Conservation (phyloP, 2,329 filamentous ascomycete genomes). For the Xylaria sp. region DNA sequence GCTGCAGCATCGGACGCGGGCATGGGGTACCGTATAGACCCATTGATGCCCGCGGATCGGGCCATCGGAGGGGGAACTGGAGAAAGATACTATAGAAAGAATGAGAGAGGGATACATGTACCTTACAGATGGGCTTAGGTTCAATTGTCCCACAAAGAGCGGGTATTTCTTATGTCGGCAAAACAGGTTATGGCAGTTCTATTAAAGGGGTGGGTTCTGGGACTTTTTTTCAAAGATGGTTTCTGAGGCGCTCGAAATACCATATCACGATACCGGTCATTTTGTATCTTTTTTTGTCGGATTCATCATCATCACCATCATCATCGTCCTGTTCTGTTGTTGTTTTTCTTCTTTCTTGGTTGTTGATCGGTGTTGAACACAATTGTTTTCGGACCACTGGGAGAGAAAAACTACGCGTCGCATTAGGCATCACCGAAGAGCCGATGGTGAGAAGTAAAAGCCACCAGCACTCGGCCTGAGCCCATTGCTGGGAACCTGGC, state of each 20-base stretch:
- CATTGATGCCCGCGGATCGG: slow-evolving; percentile 11
- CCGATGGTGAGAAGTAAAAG: slow-evolving; percentile 5
- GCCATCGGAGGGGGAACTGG: slow-evolving; percentile 1
- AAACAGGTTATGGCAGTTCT: slow-evolving; percentile 28
- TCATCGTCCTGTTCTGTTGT: background rate
- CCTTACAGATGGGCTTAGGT: slow-evolving; percentile 31
- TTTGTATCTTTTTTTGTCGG: slow-evolving; percentile 33
- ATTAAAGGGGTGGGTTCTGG: slow-evolving; percentile 35
- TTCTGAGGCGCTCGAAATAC: slow-evolving; percentile 33
- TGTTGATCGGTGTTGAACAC: slow-evolving; percentile 26
- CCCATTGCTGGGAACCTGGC: slow-evolving; percentile 16
- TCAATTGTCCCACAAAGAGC: slow-evolving; percentile 27
- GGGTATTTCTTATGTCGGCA: slow-evolving; percentile 33
- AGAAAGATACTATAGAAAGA: slow-evolving; percentile 13
- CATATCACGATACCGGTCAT: slow-evolving; percentile 39
- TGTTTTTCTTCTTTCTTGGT: background rate
- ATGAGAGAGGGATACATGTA: slow-evolving; percentile 28
- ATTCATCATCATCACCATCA: background rate
- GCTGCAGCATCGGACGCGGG: slow-evolving; percentile 51
- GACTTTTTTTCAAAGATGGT: slow-evolving; percentile 26
- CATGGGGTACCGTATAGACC: slow-evolving; percentile 52
- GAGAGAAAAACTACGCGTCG: slow-evolving; percentile 19
- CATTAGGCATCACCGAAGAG: slow-evolving; percentile 30
- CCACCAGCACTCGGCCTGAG: slow-evolving; percentile 22
- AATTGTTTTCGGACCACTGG: slow-evolving; percentile 18